Conservation (phyloP, 192 early-diverging fungal genomes). For the Phycomyces nitens region DNA sequence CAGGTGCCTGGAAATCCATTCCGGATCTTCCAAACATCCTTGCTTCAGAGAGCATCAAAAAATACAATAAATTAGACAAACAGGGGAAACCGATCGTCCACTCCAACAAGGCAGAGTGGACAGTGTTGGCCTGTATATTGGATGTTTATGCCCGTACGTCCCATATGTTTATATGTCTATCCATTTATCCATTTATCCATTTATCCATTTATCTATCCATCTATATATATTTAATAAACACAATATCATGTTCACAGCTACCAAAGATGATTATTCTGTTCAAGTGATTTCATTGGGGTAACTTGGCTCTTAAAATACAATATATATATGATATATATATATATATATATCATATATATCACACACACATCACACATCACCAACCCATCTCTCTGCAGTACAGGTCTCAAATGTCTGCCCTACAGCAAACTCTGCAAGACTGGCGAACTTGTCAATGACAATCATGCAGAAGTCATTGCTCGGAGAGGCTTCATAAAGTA, state of each 20-base stretch:
- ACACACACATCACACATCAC: too few relatives aligned
- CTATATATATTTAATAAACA: not conserved
- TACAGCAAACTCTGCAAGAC: slow-evolving; percentile 48
- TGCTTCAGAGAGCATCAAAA: slow-evolving; percentile 47
- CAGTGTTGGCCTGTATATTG: slow-evolving; percentile 78
- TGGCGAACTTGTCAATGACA: slow-evolving; percentile 75
- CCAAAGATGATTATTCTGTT: slow-evolving; percentile 17
- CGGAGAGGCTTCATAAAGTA: slow-evolving; percentile 74
- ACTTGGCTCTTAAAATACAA: not conserved
- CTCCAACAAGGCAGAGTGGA: slow-evolving; percentile 70
- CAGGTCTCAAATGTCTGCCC: slow-evolving; percentile 83
- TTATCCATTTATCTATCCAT: too few relatives aligned
- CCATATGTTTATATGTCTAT: too few relatives aligned
- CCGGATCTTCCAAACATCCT: slow-evolving; percentile 40
- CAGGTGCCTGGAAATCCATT: slow-evolving; percentile 5
- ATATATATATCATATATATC: slow-evolving; percentile 1
- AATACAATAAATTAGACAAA: slow-evolving; percentile 63
- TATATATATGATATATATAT: slow-evolving; percentile 1
- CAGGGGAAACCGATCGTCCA: slow-evolving; percentile 66
- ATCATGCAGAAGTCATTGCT: slow-evolving; percentile 87
- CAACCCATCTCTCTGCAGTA: slow-evolving; percentile 39
- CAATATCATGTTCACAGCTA: not conserved
- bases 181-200: too few relatives aligned
- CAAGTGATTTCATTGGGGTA: slow-evolving; percentile 23
- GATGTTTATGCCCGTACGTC: slow-evolving; percentile 17